Evolutionary conservation across 768 basidiomycete genomes (phyloP).

Genomic region (Suillus placidus): DNA sequence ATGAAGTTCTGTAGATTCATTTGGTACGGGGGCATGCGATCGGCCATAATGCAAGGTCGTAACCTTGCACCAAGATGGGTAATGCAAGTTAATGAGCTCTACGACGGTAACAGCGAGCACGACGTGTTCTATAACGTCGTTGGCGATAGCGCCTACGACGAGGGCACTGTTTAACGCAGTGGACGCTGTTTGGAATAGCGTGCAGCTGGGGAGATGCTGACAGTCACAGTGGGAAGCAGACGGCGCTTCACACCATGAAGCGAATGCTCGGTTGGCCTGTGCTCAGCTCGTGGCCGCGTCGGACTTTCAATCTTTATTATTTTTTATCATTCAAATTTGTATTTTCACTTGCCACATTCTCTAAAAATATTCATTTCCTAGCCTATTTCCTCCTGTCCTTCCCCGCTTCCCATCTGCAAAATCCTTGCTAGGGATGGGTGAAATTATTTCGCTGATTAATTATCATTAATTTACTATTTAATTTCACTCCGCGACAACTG

Average conservation of each 20-base stretch:
- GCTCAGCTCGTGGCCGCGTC: constrained; percentile 13
- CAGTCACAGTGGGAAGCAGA: constrained; percentile 61
- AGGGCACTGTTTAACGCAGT: constrained; percentile 50
- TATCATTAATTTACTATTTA: constrained; percentile 1
- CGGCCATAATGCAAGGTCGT: constrained; percentile 55
- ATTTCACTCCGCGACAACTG: not conserved
- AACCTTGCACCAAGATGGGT: constrained; percentile 28
- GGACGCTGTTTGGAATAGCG: constrained; percentile 40
- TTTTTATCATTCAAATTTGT: constrained; percentile 23
- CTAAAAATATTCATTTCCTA: constrained; percentile 10
- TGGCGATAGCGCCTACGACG: constrained; percentile 30
- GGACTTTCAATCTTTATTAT: constrained; percentile 33
- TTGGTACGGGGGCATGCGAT: constrained; percentile 57
- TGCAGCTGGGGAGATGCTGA: constrained; percentile 45
- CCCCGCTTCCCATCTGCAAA: not conserved
- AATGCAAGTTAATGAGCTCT: constrained; percentile 33
- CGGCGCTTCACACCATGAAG: constrained; percentile 44
- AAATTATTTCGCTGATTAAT: constrained; percentile 4
- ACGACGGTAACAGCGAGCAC: constrained; percentile 27
- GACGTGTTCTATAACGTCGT: constrained; percentile 25
- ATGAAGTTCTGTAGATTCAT: constrained; percentile 51
- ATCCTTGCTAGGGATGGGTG: not conserved
- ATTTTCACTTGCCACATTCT: constrained; percentile 12
- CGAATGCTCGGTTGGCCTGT: constrained; percentile 12
- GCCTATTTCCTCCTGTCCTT: not conserved